Evolutionary conservation across 345 rosid genomes (phyloP).

Genomic region (Mercurialis annua): DNA sequence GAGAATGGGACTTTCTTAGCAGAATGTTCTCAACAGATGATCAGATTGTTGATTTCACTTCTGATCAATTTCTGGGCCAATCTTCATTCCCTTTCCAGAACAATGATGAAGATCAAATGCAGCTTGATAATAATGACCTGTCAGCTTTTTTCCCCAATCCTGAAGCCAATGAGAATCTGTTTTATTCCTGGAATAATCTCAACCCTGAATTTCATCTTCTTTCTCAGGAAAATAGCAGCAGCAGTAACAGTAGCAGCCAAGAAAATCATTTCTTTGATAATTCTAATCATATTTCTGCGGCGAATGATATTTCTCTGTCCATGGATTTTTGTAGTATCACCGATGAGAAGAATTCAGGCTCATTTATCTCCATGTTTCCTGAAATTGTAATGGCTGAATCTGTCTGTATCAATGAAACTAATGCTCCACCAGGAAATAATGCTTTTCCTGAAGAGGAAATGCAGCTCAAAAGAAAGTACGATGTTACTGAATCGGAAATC

Average conservation of each 20-base stretch:
- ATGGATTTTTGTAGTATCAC: conserved; percentile 27
- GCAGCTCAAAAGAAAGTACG: conserved; percentile 39
- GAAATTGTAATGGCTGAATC: conserved; percentile 28
- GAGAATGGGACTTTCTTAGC: conserved; percentile 52
- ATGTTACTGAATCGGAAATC: conserved; percentile 17
- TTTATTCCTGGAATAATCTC: conserved; percentile 23
- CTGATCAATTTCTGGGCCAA: conserved; percentile 27
- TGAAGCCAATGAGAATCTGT: conserved; percentile 30
- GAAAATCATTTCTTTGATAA: conserved; percentile 21
- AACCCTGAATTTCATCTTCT: conserved; percentile 18
- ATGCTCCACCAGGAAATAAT: conserved; percentile 12
- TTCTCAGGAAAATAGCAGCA: conserved; percentile 32
- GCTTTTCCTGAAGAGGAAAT: conserved; percentile 22
- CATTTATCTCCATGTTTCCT: conserved; percentile 14
- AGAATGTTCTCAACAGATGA: conserved; percentile 34
- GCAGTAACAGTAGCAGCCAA: conserved; percentile 20
- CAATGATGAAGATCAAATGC: conserved; percentile 12
- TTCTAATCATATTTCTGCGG: conserved; percentile 18
- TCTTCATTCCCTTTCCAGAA: conserved; percentile 28
- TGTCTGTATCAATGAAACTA: conserved; percentile 12
- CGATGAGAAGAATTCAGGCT: conserved; percentile 24
- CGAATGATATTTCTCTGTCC: conserved; percentile 20
- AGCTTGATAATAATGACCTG: conserved; percentile 13
- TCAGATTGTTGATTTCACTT: conserved; percentile 33
- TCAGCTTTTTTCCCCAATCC: conserved; percentile 23